Conservation (phyloP, 164 flowering plant genomes). For the Santalum album region DNA sequence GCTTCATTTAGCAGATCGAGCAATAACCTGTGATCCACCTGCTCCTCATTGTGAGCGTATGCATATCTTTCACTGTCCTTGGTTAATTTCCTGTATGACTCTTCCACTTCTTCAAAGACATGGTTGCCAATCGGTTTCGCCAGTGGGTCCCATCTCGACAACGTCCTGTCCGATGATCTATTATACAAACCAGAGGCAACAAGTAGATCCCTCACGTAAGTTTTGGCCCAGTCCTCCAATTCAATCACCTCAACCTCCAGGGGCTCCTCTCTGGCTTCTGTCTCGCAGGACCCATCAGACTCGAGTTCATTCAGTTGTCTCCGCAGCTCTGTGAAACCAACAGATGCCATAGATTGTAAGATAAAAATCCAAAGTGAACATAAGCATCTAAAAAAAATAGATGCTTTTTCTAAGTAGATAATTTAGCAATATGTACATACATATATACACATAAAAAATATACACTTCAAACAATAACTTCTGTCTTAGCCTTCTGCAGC, state of each 20-base stretch:
- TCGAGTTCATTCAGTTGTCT: conserved; percentile 64
- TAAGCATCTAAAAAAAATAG: too few species aligned
- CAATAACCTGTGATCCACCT: conserved; percentile 41
- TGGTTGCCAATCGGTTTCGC: conserved; percentile 43
- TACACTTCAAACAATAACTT: too few species aligned
- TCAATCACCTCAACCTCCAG: conserved; percentile 29
- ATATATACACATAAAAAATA: too few species aligned
- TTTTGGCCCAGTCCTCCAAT: conserved; percentile 43
- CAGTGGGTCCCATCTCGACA: conserved; percentile 40
- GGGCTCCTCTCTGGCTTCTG: conserved; percentile 21
- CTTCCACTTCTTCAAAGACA: conserved; percentile 69
- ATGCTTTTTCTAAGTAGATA: too few species aligned
- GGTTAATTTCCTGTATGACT: conserved; percentile 24
- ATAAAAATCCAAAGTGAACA: too few species aligned
- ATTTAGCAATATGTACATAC: too few species aligned
- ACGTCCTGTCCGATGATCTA: conserved; percentile 29
- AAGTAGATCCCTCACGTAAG: conserved; percentile 64
- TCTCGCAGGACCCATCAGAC: conserved; percentile 27
- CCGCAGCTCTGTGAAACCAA: conserved; percentile 47
- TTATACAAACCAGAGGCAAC: conserved; percentile 68
- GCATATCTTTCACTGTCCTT: conserved; percentile 19
- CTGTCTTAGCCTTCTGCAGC: too few species aligned
- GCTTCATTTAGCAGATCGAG: conserved; percentile 71
- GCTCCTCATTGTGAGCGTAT: conserved; percentile 17
- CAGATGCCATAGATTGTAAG: too few species aligned